phyloP scores from a whole-genome alignment of 2,329 filamentous ascomycete genomes.

The Phialocephala sp. region DNA sequence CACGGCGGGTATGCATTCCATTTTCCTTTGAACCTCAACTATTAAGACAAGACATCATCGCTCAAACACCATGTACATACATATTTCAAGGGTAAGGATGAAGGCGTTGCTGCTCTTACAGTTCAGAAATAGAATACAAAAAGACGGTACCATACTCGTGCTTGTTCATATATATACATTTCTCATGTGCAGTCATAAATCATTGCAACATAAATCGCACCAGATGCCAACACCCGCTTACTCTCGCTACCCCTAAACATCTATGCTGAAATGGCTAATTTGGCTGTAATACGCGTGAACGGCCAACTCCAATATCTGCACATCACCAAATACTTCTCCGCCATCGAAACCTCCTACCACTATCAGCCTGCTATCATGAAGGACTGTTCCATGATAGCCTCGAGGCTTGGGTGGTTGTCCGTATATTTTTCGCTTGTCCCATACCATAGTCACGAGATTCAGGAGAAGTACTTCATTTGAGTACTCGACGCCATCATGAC shows the following conservation, averaged over 20 bases:
- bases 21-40: not conserved
- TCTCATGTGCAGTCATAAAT: slow-evolving; percentile 30
- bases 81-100: not conserved
- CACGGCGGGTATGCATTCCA: not conserved
- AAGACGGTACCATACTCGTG: slow-evolving; percentile 6
- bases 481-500: slow-evolving; percentile 73
- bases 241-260: slow-evolving; percentile 52
- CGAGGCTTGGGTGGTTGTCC: slow-evolving; percentile 66
- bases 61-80: slow-evolving; percentile 4
- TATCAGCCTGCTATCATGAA: slow-evolving; percentile 69
- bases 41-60: not conserved
- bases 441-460: slow-evolving; percentile 76
- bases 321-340: slow-evolving; percentile 70
- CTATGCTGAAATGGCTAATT: slow-evolving; percentile 74
- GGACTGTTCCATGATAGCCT: slow-evolving; percentile 70
- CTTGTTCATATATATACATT: slow-evolving; percentile 18
- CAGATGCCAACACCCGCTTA: not conserved
- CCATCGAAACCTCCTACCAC: slow-evolving; percentile 73
- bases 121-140: slow-evolving; percentile 21
- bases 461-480: slow-evolving; percentile 71
- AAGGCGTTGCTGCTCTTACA: not conserved
- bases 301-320: slow-evolving; percentile 69
- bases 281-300: slow-evolving; percentile 76
- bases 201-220: slow-evolving; percentile 24
- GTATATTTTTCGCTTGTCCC: slow-evolving; percentile 70